These are phyloP conservation scores for Russula vinacea DNA, from an alignment of 768 basidiomycete genomes.

Conservation along the genomic window DNA sequence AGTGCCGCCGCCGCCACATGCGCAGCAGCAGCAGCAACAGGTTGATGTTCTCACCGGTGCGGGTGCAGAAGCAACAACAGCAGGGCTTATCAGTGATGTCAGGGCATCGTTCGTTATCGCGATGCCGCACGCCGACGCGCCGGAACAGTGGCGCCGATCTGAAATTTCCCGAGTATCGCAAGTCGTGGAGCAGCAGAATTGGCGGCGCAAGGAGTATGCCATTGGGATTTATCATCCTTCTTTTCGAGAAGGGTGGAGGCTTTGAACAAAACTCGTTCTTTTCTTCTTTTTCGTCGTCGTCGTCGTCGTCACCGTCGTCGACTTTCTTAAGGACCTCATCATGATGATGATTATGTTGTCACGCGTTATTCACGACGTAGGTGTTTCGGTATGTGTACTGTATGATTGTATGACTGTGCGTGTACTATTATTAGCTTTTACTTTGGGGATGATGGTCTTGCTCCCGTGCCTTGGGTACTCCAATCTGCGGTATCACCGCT, in stretches of 20 bases:
- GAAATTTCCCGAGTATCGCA: conserved; percentile 8
- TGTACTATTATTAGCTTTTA: not conserved
- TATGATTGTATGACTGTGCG: not conserved
- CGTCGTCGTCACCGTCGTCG: not conserved
- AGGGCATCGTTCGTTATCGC: conserved; percentile 23
- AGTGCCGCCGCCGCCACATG: not conserved
- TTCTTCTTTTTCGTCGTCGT: not conserved
- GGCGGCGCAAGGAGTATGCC: conserved; percentile 21
- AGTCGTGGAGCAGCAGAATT: not conserved
- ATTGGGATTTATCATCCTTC: conserved; percentile 25
- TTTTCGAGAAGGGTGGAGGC: conserved; percentile 9
- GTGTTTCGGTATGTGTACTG: too few species aligned
- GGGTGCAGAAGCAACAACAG: not conserved
- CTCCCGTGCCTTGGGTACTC: not conserved
- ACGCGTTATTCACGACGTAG: not conserved
- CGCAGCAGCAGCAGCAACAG: not conserved
- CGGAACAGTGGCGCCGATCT: conserved; percentile 13
- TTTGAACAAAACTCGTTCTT: not conserved
- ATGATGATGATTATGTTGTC: not conserved
- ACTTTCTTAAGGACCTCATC: not conserved
- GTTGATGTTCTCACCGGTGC: not conserved
- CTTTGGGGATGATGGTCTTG: not conserved
- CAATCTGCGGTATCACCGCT: not conserved
- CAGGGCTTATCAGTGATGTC: not conserved
- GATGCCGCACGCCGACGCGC: conserved; percentile 18